Percentiles rank a stretch among this genome's conserved stretches.
These are phyloP conservation scores for Gastrolobium villosum DNA, from an alignment of 306 rosid species.

Conservation along the genomic window DNA sequence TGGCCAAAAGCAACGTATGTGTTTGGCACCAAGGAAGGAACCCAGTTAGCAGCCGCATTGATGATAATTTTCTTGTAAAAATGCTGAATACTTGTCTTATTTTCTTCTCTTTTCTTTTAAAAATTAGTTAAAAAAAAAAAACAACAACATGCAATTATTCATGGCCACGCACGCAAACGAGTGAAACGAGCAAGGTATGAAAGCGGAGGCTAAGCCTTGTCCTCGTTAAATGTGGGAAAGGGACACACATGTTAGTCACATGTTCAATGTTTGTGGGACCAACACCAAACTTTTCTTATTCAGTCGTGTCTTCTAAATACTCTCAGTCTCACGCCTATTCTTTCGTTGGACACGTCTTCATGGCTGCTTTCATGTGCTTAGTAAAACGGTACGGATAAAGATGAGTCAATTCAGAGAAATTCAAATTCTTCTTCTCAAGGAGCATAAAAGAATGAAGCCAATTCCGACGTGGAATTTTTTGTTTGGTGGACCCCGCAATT, in stretches of 20 bases:
- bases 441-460: not conserved
- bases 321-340: not conserved
- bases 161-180: not conserved
- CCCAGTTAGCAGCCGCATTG: not conserved
- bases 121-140: not conserved
- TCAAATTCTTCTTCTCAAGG: not conserved
- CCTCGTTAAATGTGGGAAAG: not conserved
- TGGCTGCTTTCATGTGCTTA: constrained; percentile 27
- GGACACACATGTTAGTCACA: constrained; percentile 21
- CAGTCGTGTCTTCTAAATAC: not conserved
- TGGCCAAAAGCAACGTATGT: constrained; percentile 26
- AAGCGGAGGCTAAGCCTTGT: not conserved
- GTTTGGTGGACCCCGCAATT: not conserved
- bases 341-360: not conserved
- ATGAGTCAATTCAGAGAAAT: not conserved
- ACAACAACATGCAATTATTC: not conserved
- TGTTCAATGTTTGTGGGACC: constrained; percentile 32
- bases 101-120: not conserved
- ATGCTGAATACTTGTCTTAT: not conserved
- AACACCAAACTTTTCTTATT: no score
- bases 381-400: not conserved
- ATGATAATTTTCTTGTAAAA: not conserved
- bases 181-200: not conserved
- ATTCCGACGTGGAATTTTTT: not conserved
- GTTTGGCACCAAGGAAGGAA: not conserved